These are phyloP conservation scores for Phytophthora syringae DNA, from an alignment of 352 stramenopile genomes.

Conservation along the genomic window DNA sequence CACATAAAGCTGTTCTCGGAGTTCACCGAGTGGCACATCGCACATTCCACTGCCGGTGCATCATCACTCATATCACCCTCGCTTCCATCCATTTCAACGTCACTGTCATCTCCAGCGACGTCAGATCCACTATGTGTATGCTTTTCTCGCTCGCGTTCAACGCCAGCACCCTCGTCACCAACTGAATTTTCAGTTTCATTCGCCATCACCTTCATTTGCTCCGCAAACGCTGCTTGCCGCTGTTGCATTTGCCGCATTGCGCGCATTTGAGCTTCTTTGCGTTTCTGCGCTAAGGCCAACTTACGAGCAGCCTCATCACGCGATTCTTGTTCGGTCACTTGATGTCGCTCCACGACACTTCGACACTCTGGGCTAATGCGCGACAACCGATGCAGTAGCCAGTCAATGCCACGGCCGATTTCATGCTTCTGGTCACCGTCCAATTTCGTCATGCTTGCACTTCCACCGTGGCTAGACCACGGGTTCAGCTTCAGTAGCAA, in stretches of 20 bases:
- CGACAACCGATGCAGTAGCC: slow-evolving; percentile 72
- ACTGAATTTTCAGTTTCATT: slow-evolving; percentile 51
- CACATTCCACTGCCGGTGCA: slow-evolving; percentile 61
- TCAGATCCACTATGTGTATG: slow-evolving; percentile 35
- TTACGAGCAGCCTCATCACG: slow-evolving; percentile 78
- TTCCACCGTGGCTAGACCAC: slow-evolving; percentile 64
- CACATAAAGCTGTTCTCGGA: slow-evolving; percentile 86
- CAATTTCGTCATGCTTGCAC: slow-evolving; percentile 61
- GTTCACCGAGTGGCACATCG: slow-evolving; percentile 87
- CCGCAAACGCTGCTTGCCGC: slow-evolving; percentile 79
- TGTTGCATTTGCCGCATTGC: slow-evolving; percentile 84
- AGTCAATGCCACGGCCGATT: slow-evolving; percentile 80
- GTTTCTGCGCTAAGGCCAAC: slow-evolving; percentile 54
- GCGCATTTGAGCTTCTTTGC: slow-evolving; percentile 78
- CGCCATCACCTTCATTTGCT: slow-evolving; percentile 75
- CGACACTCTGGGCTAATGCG: slow-evolving; percentile 55
- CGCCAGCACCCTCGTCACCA: slow-evolving; percentile 46
- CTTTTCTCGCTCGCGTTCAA: slow-evolving; percentile 32
- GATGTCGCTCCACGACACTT: slow-evolving; percentile 57
- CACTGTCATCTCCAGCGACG: slow-evolving; percentile 29
- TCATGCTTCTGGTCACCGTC: slow-evolving; percentile 88
- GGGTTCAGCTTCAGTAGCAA: slow-evolving; percentile 78
- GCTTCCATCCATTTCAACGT: slow-evolving; percentile 34
- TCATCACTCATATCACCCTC: slow-evolving; percentile 62
- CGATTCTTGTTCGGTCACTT: slow-evolving; percentile 64